Base-by-base conservation (phyloP, 2,329 filamentous ascomycete genomes). In the Hypomyces rosellus region DNA sequence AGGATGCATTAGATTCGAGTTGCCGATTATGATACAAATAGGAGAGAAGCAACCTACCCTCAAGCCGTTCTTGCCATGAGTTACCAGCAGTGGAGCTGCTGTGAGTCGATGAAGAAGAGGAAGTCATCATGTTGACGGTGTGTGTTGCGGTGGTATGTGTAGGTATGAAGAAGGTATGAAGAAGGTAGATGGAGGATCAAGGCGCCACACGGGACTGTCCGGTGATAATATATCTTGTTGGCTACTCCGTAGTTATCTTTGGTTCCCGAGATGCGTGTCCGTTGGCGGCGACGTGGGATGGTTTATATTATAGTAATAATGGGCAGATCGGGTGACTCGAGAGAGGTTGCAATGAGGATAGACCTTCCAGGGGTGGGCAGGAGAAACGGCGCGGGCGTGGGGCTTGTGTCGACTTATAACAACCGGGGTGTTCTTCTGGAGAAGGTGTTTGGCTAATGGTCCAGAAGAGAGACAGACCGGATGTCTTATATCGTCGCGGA, bases 21-120 rank as follows among this genome's bases (percentile, higher is more conserved):
- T 34, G n/a, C 14, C 25, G 4, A 13, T 15, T 25, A 39, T 4
- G 43, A 4, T 5, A 33, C 5, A 38, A 16, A 18, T 39, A 20
- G 16, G 9, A 15, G 36, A 33, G 12, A 49, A 40, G 14, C 13
- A 16, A 30, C 18, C 14, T 69, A 83, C 80, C 71, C 67, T 75
- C 69, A 43, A 84, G 75, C 51, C 74, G 74, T 50, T 80, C 75
- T 59, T 83, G 80, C 80, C 80, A 82, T 46, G 64, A 61, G 37
- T 49, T 51, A 43, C 54, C 51, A 49, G 56, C 57, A 18, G 57
- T 55, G 54, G 53, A 30, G 9, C 9, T 30, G 25, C 25, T 60
- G 44, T 60, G 55, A 14, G 58, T 62, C 51, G 63, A 64, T 54
- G 54, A 54, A 49, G 54, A 43, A 33, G 49, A 46, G 14, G 56